A percentile compares a stretch with the other conserved stretches of the same genome.
phyloP scores from a whole-genome alignment of 371 early-diverging fungal genomes.

The Mortierella sp. region DNA sequence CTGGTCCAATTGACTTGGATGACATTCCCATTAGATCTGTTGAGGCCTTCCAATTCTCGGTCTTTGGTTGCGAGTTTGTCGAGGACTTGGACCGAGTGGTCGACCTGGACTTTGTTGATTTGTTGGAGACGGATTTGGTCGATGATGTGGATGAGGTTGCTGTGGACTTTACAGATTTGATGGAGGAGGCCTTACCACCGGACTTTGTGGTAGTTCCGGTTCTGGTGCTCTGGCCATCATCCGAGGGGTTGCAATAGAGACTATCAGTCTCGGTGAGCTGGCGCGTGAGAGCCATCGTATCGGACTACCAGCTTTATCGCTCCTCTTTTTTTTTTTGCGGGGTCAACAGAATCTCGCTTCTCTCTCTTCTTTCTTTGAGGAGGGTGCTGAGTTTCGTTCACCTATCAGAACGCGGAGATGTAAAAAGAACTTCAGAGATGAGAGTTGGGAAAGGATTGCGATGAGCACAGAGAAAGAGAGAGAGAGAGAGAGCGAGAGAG shows the following conservation, averaged over 20 bases:
- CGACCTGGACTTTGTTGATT: constrained; percentile 2
- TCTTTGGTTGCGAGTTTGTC: constrained; percentile 13
- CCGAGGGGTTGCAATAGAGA: constrained; percentile 22
- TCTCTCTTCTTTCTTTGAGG: not conserved
- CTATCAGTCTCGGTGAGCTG: constrained; percentile 25
- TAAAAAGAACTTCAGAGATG: not conserved
- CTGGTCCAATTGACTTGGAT: constrained; percentile 22
- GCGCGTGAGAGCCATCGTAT: constrained; percentile 15
- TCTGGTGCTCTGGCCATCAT: constrained; percentile 18
- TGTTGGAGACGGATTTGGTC: constrained; percentile 24
- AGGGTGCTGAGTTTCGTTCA: not conserved
- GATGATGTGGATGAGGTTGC: constrained; percentile 20
- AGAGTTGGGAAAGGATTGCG: not conserved
- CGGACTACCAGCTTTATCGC: too few species aligned
- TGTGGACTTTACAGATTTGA: constrained; percentile 17
- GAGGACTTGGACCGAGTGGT: constrained; percentile 12
- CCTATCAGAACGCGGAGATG: not conserved
- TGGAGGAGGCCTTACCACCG: constrained; percentile 3
- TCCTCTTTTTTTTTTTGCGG: too few species aligned
- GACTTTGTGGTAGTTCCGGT: not conserved
- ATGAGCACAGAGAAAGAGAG: not conserved
- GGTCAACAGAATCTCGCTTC: too few species aligned
- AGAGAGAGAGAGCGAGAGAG: not conserved
- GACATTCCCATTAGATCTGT: constrained; percentile 37
- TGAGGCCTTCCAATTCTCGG: constrained; percentile 19